Base-by-base conservation (phyloP, 2,329 filamentous ascomycete genomes). In the Delphinella strobiligena region DNA sequence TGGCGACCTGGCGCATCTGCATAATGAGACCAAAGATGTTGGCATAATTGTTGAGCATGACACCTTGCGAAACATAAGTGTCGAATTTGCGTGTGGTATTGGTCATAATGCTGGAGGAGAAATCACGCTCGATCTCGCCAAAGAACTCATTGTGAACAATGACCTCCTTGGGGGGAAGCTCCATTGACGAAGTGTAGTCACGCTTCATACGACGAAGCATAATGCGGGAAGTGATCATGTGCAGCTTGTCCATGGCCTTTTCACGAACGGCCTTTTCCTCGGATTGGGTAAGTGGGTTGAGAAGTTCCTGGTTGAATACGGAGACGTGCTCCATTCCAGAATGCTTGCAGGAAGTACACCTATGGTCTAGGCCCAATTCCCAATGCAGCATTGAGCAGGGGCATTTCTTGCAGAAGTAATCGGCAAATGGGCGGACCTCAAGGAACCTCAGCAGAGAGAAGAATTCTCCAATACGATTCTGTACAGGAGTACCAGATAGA, bases 1-100 rank as follows among this genome's bases (percentile, higher is more conserved):
- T 91, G 5, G 91, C 87, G 18, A 95, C 85, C 64, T 98, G 91
- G 40, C 91, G 82, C 89, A 98, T 96, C 61, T 94, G 88, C 86
- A 96, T 96, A 55, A 98, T 95, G 40, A 98, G 72, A 55, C 88
- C 89, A 53, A 98, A 98, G 48, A 98, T 96, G 59, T 98, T 98
- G 65, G 91, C 91, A 51, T 96, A 96, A 57, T 95, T 94, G 68
- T 96, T 71, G 37, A 98, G 73, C 61, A 98, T 77, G 15, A 96
- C 89, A 65, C 87, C 88, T 47, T 87, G 84, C 14, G 86, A 82
- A 29, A 96, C 91, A 49, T 96, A 98, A 0, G 88, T 96, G 54
- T 96, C 85, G 49, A 96, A 98, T 51, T 87, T 80, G 45, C 91
- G 81, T 43, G 80, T 75, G 5, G 84, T 82, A 55, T 84, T 93